A percentile compares a stretch with the other conserved stretches of the same genome.
Conservation (phyloP, 768 basidiomycete genomes). For the Suillus luteus region DNA sequence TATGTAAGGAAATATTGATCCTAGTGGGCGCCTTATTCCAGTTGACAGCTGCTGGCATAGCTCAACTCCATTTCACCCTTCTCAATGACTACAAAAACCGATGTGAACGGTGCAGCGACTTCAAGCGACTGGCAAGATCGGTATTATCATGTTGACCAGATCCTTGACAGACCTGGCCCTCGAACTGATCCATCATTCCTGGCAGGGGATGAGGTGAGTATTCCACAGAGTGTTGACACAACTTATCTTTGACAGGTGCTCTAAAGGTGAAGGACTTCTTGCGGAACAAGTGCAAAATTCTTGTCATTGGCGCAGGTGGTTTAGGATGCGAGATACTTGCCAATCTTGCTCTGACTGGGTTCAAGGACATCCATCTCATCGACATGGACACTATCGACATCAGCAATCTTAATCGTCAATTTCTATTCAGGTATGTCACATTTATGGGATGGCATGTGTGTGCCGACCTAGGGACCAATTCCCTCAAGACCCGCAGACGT, state of each 20-base stretch:
- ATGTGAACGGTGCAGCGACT: slow-evolving; percentile 39
- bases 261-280: slow-evolving; percentile 85
- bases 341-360: slow-evolving; percentile 93
- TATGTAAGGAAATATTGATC: slow-evolving; percentile 25
- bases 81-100: slow-evolving; percentile 26
- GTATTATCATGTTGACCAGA: slow-evolving; percentile 83
- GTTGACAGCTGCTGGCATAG: neutral
- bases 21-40: neutral
- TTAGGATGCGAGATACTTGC: slow-evolving; percentile 97
- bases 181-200: slow-evolving; percentile 83
- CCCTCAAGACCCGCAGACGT: slow-evolving; percentile 78
- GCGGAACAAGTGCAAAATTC: slow-evolving; percentile 81
- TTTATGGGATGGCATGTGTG: neutral
- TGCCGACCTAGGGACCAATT: neutral
- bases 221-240: neutral
- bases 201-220: slow-evolving; percentile 77
- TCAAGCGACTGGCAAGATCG: slow-evolving; percentile 56
- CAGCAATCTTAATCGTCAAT: slow-evolving; percentile 97
- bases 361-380: slow-evolving; percentile 98
- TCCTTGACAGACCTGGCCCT: slow-evolving; percentile 85
- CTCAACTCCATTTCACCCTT: slow-evolving; percentile 6
- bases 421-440: slow-evolving; percentile 81
- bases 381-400: slow-evolving; percentile 99
- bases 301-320: slow-evolving; percentile 98
- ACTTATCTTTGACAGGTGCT: slow-evolving; percentile 7